Evolutionary conservation across 257 asterid species (phyloP), one percentile per base, ranked within the genome.

Genomic region (Leptodermis oblonga): DNA sequence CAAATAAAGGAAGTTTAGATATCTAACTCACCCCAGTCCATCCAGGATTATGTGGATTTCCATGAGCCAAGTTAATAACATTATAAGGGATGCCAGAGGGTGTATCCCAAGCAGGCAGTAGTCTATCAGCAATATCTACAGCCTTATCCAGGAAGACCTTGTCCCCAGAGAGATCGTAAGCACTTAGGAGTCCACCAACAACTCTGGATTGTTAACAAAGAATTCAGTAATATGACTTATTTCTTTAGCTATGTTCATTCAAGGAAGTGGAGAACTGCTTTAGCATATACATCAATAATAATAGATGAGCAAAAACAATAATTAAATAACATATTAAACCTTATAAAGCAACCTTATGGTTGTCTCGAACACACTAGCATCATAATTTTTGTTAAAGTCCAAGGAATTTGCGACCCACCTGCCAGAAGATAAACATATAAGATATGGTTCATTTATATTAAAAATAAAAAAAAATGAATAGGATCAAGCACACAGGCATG

Each of bases 261-360:
- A 64, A 63, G 55, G 45, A 52, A 69, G 70, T 37, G 48, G 59
- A 74, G 64, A 48, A 43, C 62, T 33, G 59, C 2, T 69, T 63
- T 61, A 59, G 42, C 75, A 20, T 10, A 11, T 37, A 69, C 49
- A 54, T 23, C 51, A 18, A 65, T 46, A 49, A 66, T 36, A 70
- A 66, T 73, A 70, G 71, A 58, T 37, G 82, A 68, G 65, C 70
- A 74, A 34, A 74, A 76, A 72, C 70, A 66, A 62, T 41, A 67
- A 82, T 71, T 39, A 65, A 70, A 78, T 72, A 73, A 64, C 78
- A 78, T 68, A 82, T 74, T 86, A 87, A 91, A 94, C 96, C 93
- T 86, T 85, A 87, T 80, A 87, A 85, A 86, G 93, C 88, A 88
- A 94, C 99, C 99, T 94, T 94, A 94, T 94, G 92, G 99, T 94